Evolutionary conservation across 1,284 basidiomycete genomes (phyloP).

Genomic region (Mrakiaceae sp.): DNA sequence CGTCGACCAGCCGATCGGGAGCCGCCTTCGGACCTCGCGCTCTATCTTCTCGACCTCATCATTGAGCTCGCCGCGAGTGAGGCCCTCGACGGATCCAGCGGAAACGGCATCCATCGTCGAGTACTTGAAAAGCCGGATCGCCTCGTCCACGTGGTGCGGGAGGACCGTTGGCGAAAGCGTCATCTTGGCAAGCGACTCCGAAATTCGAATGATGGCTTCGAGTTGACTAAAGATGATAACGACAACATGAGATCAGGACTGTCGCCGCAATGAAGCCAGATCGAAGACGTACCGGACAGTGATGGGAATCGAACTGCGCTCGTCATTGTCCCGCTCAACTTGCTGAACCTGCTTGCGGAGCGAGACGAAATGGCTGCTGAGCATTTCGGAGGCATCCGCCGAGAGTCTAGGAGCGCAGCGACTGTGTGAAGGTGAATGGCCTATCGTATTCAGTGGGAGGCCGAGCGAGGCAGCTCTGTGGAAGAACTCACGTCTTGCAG

Average conservation of each 20-base stretch:
- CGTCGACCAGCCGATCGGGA: constrained; percentile 95
- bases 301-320: constrained; percentile 94
- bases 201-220: constrained; percentile 97
- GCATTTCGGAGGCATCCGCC: constrained; percentile 86
- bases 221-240: constrained; percentile 57
- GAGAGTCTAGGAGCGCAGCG: constrained; percentile 94
- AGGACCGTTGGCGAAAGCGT: constrained; percentile 76
- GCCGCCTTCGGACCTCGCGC: constrained; percentile 70
- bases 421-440: constrained; percentile 36
- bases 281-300: constrained; percentile 68
- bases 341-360: constrained; percentile 91
- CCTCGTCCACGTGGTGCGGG: constrained; percentile 93
- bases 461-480: background rate
- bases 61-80: constrained; percentile 83
- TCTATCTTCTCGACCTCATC: constrained; percentile 91
- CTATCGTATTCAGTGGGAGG: background rate
- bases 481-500: constrained; percentile 67
- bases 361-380: constrained; percentile 92
- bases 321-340: constrained; percentile 93
- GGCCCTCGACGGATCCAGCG: constrained; percentile 72
- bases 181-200: constrained; percentile 90
- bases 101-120: constrained; percentile 99
- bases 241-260: background rate
- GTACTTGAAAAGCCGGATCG: constrained; percentile 95
- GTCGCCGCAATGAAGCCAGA: background rate